Base-by-base conservation (phyloP, 768 basidiomycete genomes). In the Xerocomus potaroensis region DNA sequence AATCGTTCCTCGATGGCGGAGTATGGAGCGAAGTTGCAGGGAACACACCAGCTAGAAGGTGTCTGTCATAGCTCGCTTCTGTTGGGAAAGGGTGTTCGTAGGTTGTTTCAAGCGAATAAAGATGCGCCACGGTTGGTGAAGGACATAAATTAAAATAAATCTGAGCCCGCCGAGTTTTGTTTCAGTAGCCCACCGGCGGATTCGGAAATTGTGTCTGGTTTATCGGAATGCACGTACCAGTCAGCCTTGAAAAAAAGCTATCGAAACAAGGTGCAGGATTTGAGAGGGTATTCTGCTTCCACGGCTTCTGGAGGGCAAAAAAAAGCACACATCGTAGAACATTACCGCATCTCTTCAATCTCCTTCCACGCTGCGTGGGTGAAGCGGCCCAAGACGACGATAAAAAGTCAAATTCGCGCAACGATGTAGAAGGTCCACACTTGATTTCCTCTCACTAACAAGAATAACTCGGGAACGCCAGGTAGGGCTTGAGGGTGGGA, bases 231-330 rank as follows among this genome's bases (percentile, higher is more conserved):
- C 73, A 81, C 8, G 74, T 70, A 55, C 81, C 78, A 23, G 78
- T 78, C 32, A 79, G 68, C 54, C 83, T 73, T 18, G 66, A 68
- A 32, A 82, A 57, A 5, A 77, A 77, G 14, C 23, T 72, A 71
- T 74, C 79, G 8, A 54, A 50, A 36, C 81, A 50, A 80, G 75
- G 16, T 76, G 76, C 5, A 78, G 60, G n/a, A 82, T 14, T 22
- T 22, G 35, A n/a, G 11, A 11, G 29, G 29, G 11, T 1, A 23
- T 3, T 10, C 30, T 18, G 10, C 21, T 38, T 23, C 32, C 22
- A 5, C 15, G 8, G 2, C 21, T 34, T 14, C 16, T 19, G 24
- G 27, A n/a, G 10, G 26, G 18, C 7, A 37, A 21, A 32, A 14
- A 26, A 3, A 16, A 18, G 16, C 19, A 4, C 10, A 36, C n/a